Percentiles rank a stretch among this genome's conserved stretches.
These are phyloP conservation scores for Trichomonas vaginalis DNA, from an alignment of 208 protist species.

Conservation along the genomic window DNA sequence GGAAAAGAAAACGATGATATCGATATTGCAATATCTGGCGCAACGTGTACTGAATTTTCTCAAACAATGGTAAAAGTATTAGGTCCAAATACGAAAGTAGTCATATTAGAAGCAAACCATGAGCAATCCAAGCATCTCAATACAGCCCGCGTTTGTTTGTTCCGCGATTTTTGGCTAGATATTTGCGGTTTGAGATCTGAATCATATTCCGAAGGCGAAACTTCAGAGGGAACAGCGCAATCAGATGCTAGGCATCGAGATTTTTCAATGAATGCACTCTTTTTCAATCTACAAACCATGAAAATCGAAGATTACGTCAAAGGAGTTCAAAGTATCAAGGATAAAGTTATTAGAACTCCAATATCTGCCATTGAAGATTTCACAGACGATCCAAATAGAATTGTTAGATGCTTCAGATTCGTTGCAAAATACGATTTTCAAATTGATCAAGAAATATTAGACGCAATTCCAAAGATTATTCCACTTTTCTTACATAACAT, in stretches of 20 bases:
- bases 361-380: conserved; percentile 34
- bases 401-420: conserved; percentile 40
- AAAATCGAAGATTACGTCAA: conserved; percentile 13
- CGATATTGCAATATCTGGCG: conserved; percentile 81
- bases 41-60: not conserved
- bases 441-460: not conserved
- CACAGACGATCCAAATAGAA: conserved; percentile 43
- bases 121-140: conserved; percentile 7
- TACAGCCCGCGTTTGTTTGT: conserved; percentile 3
- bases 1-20: conserved; percentile 75
- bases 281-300: conserved; percentile 83
- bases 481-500: not conserved
- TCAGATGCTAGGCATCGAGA: conserved; percentile 83
- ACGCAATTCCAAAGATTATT: not conserved
- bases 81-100: not conserved
- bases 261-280: conserved; percentile 93
- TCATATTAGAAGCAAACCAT: not conserved
- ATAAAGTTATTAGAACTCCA: conserved; percentile 29
- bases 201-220: not conserved
- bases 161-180: not conserved
- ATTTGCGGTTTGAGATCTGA: not conserved
- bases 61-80: not conserved
- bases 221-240: conserved; percentile 43
- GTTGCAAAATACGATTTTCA: conserved; percentile 25
- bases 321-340: not conserved